These are phyloP conservation scores for Neoboletus magnificus DNA, from an alignment of 768 basidiomycete genomes.

Conservation along the genomic window DNA sequence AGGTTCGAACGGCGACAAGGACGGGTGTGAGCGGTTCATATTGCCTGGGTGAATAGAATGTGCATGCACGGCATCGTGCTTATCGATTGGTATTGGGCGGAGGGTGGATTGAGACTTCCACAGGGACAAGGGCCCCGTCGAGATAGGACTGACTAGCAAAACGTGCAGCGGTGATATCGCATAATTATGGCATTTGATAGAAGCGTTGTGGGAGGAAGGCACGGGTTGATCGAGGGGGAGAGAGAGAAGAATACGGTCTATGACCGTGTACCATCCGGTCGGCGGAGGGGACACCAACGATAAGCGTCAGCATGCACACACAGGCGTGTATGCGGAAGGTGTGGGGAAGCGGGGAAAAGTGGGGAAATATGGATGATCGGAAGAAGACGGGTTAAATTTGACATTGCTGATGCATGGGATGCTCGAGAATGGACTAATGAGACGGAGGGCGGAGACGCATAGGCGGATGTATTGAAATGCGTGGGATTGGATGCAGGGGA, in stretches of 20 bases:
- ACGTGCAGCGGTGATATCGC: constrained; percentile 15
- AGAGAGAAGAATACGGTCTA: constrained; percentile 3
- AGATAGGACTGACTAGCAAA: constrained; percentile 6
- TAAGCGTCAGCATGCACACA: neutral
- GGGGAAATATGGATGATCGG: constrained; percentile 11
- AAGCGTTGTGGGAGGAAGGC: constrained; percentile 25
- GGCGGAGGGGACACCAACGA: constrained; percentile 2
- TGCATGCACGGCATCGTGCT: neutral
- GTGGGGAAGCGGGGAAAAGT: constrained; percentile 27
- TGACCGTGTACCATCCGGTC: constrained; percentile 7
- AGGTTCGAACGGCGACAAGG: neutral
- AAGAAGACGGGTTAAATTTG: constrained; percentile 6
- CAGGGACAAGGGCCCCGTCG: constrained; percentile 10
- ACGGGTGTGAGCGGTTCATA: neutral
- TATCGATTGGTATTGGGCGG: neutral
- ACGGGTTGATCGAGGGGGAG: constrained; percentile 13
- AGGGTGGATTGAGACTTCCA: constrained; percentile 3
- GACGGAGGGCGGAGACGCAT: neutral
- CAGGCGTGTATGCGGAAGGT: constrained; percentile 4
- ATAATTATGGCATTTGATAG: constrained; percentile 19
- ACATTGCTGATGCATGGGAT: neutral
- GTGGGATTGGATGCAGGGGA: neutral
- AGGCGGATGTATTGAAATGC: neutral
- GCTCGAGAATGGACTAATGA: constrained; percentile 5
- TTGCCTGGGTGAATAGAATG: neutral